Evolutionary conservation across 1,284 basidiomycete species (phyloP).

Genomic region (Cerrena zonata): DNA sequence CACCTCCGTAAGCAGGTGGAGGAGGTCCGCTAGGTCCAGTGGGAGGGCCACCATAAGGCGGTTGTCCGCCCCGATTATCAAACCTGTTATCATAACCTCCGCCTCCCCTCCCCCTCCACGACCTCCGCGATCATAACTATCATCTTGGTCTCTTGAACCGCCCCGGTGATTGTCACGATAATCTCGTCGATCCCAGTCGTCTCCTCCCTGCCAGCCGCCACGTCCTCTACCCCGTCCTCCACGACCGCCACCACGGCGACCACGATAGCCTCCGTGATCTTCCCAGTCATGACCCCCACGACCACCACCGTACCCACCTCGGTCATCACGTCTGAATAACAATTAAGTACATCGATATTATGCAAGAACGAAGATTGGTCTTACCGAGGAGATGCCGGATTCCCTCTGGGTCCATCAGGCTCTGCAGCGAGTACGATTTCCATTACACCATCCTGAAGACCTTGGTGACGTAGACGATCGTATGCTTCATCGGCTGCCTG

Average conservation of each 20-base stretch:
- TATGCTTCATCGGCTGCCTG: constrained; percentile 75
- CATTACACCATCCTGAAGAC: constrained; percentile 81
- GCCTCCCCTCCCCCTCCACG: constrained; percentile 26
- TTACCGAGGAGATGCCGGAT: constrained; percentile 17
- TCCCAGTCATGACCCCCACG: constrained; percentile 34
- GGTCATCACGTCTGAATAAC: constrained; percentile 14
- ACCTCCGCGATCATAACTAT: constrained; percentile 33
- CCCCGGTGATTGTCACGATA: constrained; percentile 44
- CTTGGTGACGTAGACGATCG: constrained; percentile 72
- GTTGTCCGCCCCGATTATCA: constrained; percentile 27
- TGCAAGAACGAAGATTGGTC: not conserved
- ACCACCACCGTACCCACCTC: constrained; percentile 29
- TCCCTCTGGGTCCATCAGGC: not conserved
- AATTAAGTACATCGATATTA: not conserved
- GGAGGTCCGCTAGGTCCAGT: constrained; percentile 14
- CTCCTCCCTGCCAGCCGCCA: constrained; percentile 19
- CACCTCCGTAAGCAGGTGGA: constrained; percentile 20
- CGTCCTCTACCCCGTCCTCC: constrained; percentile 28
- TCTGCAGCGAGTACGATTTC: constrained; percentile 86
- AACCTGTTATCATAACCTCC: constrained; percentile 34
- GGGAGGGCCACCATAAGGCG: constrained; percentile 27
- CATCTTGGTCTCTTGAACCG: constrained; percentile 39
- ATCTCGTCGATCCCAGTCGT: constrained; percentile 41
- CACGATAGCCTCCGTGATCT: constrained; percentile 37
- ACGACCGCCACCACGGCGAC: constrained; percentile 29